Percentiles rank a stretch among this genome's conserved stretches.
These are phyloP conservation scores for Haematococcus lacustris DNA, from an alignment of 139 green algal genomes.

Conservation along the genomic window DNA sequence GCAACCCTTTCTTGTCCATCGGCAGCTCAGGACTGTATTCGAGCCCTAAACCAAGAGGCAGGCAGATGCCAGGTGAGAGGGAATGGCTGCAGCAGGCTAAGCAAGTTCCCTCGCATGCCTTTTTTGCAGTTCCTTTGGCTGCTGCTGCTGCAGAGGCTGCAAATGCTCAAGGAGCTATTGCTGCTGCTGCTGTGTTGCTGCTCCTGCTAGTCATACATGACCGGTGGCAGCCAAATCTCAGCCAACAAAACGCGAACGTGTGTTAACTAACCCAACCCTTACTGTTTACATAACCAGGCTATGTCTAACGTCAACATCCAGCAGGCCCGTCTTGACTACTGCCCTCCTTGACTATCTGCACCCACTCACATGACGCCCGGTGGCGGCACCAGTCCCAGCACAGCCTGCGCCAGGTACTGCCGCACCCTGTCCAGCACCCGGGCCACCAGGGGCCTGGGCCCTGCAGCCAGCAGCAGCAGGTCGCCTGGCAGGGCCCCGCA, in stretches of 20 bases:
- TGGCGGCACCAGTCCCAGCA: constrained; percentile 53
- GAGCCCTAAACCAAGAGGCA: background rate
- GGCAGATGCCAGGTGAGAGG: no score
- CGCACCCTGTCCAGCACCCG: constrained; percentile 78
- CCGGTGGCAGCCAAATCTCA: background rate
- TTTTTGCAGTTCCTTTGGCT: no score
- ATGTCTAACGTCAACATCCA: background rate
- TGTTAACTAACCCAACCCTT: no score
- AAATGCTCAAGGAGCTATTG: background rate
- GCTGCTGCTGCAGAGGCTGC: no score
- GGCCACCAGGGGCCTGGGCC: constrained; percentile 45
- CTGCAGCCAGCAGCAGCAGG: constrained; percentile 84
- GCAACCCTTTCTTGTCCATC: no score
- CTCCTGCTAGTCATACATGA: background rate
- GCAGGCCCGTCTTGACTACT: background rate
- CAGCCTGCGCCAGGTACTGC: constrained; percentile 56
- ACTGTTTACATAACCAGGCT: background rate
- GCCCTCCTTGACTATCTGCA: background rate
- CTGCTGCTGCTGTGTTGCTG: no score
- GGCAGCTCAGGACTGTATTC: background rate
- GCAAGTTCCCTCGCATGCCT: no score
- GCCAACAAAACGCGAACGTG: background rate
- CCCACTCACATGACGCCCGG: background rate
- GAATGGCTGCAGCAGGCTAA: no score
- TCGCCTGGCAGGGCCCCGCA: constrained; percentile 44